These are phyloP conservation scores for Cryptococcus sp. DNA, from an alignment of 1,284 basidiomycete genomes.

Conservation along the genomic window DNA sequence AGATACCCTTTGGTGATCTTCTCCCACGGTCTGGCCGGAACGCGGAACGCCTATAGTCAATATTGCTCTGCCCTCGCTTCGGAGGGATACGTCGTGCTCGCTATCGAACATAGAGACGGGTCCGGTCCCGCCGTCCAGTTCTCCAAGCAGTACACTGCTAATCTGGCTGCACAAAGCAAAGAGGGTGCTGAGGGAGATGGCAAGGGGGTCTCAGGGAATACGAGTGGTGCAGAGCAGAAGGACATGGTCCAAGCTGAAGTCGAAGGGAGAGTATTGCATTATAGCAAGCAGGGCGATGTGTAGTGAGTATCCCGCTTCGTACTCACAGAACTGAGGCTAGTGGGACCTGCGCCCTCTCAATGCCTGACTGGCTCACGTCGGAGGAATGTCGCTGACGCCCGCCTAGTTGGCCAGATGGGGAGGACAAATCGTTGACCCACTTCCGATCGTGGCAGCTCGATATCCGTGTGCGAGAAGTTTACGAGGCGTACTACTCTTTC, in stretches of 20 bases:
- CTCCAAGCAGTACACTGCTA: conserved; percentile 24
- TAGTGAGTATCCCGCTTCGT: conserved; percentile 55
- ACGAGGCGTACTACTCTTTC: conserved; percentile 58
- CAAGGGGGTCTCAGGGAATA: not conserved
- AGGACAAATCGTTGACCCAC: conserved; percentile 46
- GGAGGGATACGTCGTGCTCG: conserved; percentile 71
- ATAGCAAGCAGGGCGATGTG: conserved; percentile 59
- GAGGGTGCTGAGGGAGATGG: conserved; percentile 2
- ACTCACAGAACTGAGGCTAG: too few relatives aligned
- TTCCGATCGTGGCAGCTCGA: conserved; percentile 67
- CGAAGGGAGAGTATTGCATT: conserved; percentile 41
- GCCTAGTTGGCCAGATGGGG: conserved; percentile 26
- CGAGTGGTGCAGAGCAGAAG: too few relatives aligned
- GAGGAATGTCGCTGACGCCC: not conserved
- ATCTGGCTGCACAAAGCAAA: conserved; percentile 27
- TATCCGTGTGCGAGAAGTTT: conserved; percentile 67
- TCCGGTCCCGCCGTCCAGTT: conserved; percentile 58
- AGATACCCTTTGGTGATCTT: conserved; percentile 73
- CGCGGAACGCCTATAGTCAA: conserved; percentile 71
- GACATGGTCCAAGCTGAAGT: not conserved
- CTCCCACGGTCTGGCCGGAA: conserved; percentile 78
- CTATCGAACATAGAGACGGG: conserved; percentile 76
- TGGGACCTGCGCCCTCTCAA: too few relatives aligned
- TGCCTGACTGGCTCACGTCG: not conserved
- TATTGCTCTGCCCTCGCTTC: conserved; percentile 69